phyloP scores from a whole-genome alignment of 495 filamentous ascomycete species.

The Trichoderma orchidacearum region DNA sequence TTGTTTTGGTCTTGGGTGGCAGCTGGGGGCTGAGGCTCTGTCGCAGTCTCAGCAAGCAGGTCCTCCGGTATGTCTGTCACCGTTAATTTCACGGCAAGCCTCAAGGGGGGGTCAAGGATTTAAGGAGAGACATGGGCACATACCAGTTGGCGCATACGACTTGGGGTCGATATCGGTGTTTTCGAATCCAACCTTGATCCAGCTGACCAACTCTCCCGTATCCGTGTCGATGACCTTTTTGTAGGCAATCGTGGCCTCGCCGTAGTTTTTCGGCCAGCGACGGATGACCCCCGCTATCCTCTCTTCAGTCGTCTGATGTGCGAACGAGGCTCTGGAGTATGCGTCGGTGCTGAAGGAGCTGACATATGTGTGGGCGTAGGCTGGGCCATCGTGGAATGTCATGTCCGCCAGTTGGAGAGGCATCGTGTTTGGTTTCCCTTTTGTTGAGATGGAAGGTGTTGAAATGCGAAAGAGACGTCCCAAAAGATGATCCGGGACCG shows the following conservation, averaged over 20 bases:
- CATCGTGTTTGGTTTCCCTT: too few relatives aligned
- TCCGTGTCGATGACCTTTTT: neutral
- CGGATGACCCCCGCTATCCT: neutral
- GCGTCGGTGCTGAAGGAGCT: neutral
- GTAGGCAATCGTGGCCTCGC: neutral
- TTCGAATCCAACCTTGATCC: neutral
- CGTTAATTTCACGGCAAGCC: too few relatives aligned
- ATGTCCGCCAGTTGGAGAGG: neutral
- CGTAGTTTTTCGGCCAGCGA: neutral
- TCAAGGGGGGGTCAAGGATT: too few relatives aligned
- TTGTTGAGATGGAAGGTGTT: too few relatives aligned
- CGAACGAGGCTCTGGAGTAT: neutral
- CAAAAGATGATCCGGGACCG: too few relatives aligned
- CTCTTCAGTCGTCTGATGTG: neutral
- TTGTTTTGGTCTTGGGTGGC: neutral
- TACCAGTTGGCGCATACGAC: neutral
- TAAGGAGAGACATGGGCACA: neutral
- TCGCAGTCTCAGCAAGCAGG: neutral
- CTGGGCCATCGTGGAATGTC: neutral
- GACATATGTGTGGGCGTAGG: neutral
- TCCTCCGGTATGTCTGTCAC: neutral
- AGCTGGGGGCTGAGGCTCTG: neutral
- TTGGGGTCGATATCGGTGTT: neutral
- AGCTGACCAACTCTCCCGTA: neutral
- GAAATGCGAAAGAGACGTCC: too few relatives aligned